Conservation (phyloP, 2,329 filamentous ascomycete species). For the Alternaria sp. region DNA sequence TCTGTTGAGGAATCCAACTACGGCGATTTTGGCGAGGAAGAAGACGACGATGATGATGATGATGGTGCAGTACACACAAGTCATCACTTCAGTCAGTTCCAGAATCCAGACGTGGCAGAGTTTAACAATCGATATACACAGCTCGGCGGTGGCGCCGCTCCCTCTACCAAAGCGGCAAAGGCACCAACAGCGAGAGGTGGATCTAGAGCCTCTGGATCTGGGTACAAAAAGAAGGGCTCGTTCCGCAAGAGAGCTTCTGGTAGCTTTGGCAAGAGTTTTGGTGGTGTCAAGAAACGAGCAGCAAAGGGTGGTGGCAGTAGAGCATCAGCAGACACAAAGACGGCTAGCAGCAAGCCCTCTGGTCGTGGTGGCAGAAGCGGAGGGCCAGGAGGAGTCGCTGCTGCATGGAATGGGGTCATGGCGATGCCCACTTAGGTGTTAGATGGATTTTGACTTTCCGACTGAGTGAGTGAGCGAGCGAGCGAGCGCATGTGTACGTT, state of each 20-base stretch:
- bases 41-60: slow-evolving; percentile 39
- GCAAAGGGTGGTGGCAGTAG: slow-evolving; percentile 25
- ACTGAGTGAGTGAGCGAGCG: not conserved
- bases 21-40: slow-evolving; percentile 36
- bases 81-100: slow-evolving; percentile 40
- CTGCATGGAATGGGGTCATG: slow-evolving; percentile 33
- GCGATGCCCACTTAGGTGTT: slow-evolving; percentile 42
- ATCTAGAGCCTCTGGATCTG: slow-evolving; percentile 26
- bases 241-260: slow-evolving; percentile 32
- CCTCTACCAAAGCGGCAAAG: slow-evolving; percentile 23
- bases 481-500: not conserved
- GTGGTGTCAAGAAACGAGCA: slow-evolving; percentile 33
- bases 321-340: slow-evolving; percentile 18
- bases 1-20: slow-evolving; percentile 34
- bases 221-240: slow-evolving; percentile 28
- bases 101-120: slow-evolving; percentile 41
- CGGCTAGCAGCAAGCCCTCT: slow-evolving; percentile 22
- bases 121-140: slow-evolving; percentile 43
- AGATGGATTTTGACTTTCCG: not conserved
- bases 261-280: slow-evolving; percentile 26
- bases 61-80: slow-evolving; percentile 32
- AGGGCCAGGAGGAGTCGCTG: slow-evolving; percentile 12
- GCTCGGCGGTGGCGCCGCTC: slow-evolving; percentile 23
- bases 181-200: slow-evolving; percentile 24
- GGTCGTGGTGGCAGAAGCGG: slow-evolving; percentile 23